Evolutionary conservation across 2,329 filamentous ascomycete genomes (phyloP), one percentile per base, ranked within the genome.

Genomic region (Endocalyx cinctus): DNA sequence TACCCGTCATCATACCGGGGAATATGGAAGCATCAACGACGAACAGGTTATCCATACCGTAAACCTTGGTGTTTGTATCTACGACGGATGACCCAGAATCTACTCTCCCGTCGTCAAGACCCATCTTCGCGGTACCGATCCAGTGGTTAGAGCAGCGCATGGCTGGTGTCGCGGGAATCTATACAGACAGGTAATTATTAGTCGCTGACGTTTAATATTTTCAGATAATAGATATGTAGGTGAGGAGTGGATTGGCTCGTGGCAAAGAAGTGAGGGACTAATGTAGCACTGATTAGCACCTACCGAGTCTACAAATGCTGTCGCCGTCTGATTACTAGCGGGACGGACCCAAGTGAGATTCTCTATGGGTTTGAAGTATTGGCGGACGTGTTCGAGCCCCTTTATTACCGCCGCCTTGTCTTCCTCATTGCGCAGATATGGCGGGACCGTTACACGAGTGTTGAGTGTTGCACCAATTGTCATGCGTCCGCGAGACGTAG

Each of bases 391-490:
- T 55, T 81, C 69, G 45, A 84, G 70, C 18, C 76, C 74, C 20
- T 66, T 59, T 32, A 77, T 70, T 10, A 82, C 72, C 12, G 76
- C 74, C 27, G 72, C 71, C 19, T 69, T 65, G 55, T 84, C 79
- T 36, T 66, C 65, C 10, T 66, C 57, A 35, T 75, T 63, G 19
- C 64, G 65, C 3, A 81, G 68, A 55, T 77, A 81, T 0, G 79
- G 79, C 4, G 69, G 57, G 18, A 67, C 65, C 11, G 70, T 70
- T 10, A 82, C 74, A 2, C 66, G 59, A 45, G 80, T 78, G 50
- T 62, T 67, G 5, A 83, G 64, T n/a, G 62, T 66, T 28, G 64
- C 61, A 25, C 67, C 74, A 47, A 82, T 78, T 12, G 71, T 74
- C 37, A 78, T 67, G 17, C 69, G 62, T 28, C 78, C 79, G 18